These are phyloP conservation scores for Magnaporthiopsis rhizophila DNA, from an alignment of 2,329 filamentous ascomycete species.

Conservation along the genomic window DNA sequence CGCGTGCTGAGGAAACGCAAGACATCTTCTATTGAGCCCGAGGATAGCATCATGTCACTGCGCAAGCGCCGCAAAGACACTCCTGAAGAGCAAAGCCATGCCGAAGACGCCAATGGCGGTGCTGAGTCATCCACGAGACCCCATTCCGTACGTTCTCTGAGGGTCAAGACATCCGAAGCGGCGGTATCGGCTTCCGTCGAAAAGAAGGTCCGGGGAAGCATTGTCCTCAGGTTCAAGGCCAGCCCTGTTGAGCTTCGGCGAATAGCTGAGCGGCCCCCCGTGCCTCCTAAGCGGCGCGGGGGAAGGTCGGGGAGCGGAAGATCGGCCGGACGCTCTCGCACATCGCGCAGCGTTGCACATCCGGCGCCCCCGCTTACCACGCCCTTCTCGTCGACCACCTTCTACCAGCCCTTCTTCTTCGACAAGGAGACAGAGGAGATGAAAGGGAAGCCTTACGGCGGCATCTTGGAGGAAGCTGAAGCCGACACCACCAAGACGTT, in stretches of 20 bases:
- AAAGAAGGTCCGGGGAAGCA: slow-evolving; percentile 29
- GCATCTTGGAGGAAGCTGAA: slow-evolving; percentile 80
- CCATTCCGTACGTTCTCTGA: slow-evolving; percentile 48
- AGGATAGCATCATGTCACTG: slow-evolving; percentile 44
- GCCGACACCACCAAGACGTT: slow-evolving; percentile 87
- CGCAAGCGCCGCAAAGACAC: slow-evolving; percentile 47
- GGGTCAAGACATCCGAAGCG: slow-evolving; percentile 36
- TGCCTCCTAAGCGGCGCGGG: slow-evolving; percentile 1
- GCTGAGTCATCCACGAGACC: slow-evolving; percentile 26
- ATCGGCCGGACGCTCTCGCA: not conserved
- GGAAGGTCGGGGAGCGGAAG: slow-evolving; percentile 1
- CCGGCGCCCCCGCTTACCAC: slow-evolving; percentile 34
- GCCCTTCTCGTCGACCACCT: slow-evolving; percentile 49
- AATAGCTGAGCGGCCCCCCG: slow-evolving; percentile 1
- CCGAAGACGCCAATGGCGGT: slow-evolving; percentile 19
- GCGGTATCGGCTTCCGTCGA: slow-evolving; percentile 33
- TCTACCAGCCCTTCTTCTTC: slow-evolving; percentile 75
- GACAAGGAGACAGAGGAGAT: slow-evolving; percentile 84
- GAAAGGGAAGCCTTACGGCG: slow-evolving; percentile 91
- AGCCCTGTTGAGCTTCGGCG: slow-evolving; percentile 46
- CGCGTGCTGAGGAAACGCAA: slow-evolving; percentile 78
- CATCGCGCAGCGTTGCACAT: not conserved
- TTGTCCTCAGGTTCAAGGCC: slow-evolving; percentile 52
- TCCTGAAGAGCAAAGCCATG: slow-evolving; percentile 32
- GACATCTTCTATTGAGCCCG: slow-evolving; percentile 60